phyloP scores from a whole-genome alignment of 2,329 filamentous ascomycete species.

The Fusarium temperatum region DNA sequence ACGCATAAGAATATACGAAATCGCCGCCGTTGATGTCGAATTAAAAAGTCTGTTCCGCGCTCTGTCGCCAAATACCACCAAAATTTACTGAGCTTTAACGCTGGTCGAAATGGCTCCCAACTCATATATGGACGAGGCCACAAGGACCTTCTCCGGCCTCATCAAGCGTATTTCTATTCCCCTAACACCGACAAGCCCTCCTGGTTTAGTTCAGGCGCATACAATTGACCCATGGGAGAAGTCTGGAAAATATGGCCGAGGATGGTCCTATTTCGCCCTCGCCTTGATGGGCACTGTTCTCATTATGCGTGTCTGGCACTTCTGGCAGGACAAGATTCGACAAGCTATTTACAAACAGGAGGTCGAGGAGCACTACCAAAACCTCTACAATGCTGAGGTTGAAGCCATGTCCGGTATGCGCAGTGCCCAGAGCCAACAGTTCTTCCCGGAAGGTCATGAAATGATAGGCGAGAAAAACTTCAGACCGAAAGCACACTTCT shows the following conservation, averaged over 20 bases:
- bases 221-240: constrained; percentile 81
- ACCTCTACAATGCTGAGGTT: constrained; percentile 61
- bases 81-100: constrained; percentile 35
- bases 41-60: constrained; percentile 36
- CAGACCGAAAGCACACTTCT: constrained; percentile 76
- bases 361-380: constrained; percentile 70
- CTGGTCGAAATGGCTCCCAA: constrained; percentile 55
- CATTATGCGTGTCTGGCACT: constrained; percentile 81
- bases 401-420: constrained; percentile 56
- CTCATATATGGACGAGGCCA: constrained; percentile 45
- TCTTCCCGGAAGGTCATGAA: constrained; percentile 75
- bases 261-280: constrained; percentile 88
- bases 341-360: constrained; percentile 89
- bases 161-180: constrained; percentile 68
- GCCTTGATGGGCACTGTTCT: constrained; percentile 74
- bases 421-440: constrained; percentile 68
- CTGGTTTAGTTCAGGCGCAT: constrained; percentile 69
- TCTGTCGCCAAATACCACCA: constrained; percentile 35
- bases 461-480: constrained; percentile 63
- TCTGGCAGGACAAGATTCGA: constrained; percentile 92
- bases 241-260: constrained; percentile 85
- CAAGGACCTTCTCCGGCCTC: constrained; percentile 50
- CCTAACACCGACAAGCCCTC: constrained; percentile 66
- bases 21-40: constrained; percentile 40
- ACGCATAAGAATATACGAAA: constrained; percentile 13